A percentile compares a stretch with the other conserved stretches of the same genome.
Evolutionary conservation across 2,329 filamentous ascomycete genomes (phyloP).

Genomic region (Neofusicoccum kwambonambiense): DNA sequence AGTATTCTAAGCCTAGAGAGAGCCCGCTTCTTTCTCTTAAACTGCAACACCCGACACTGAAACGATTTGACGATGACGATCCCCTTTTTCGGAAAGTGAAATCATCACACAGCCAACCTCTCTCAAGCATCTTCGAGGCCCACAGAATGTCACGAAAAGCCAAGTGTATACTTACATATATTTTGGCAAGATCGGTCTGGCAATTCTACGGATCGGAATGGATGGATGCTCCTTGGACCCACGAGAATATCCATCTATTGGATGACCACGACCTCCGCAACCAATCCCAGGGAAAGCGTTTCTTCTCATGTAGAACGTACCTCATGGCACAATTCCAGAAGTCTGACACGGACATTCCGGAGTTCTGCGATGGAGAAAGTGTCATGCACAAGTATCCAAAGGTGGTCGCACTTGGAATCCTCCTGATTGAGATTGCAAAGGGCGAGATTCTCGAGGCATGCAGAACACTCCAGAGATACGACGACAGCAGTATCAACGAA

Average conservation of each 20-base stretch:
- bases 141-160: background rate
- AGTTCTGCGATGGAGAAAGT: background rate
- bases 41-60: background rate
- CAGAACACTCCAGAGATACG: background rate
- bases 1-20: background rate
- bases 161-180: background rate
- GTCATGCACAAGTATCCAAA: background rate
- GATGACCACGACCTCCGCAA: background rate
- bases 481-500: background rate
- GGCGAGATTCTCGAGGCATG: background rate
- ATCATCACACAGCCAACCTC: background rate
- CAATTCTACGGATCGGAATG: background rate
- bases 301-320: background rate
- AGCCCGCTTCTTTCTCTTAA: background rate
- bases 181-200: background rate
- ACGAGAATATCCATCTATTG: background rate
- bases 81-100: background rate
- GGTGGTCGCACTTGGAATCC: background rate
- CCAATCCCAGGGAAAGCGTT: background rate
- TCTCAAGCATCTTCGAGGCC: background rate
- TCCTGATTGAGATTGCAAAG: background rate
- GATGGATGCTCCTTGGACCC: background rate
- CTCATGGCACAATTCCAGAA: background rate
- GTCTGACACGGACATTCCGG: background rate
- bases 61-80: background rate